Evolutionary conservation across 2,329 filamentous ascomycete species (phyloP), one percentile per base, ranked within the genome.

Genomic region (Diaporthe velutina): DNA sequence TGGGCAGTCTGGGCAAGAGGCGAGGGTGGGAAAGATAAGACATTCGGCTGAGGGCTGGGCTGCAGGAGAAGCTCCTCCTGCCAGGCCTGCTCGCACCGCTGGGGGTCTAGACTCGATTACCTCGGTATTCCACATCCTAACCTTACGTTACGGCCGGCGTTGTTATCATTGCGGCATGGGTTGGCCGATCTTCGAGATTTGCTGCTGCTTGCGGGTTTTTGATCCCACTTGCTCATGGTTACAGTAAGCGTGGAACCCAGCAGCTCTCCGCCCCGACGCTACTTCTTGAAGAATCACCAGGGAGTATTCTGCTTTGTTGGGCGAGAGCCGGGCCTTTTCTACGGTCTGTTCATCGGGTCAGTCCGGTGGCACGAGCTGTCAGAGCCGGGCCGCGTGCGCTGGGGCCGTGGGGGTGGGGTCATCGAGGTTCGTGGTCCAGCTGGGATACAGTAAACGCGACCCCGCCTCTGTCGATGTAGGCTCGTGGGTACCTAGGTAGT

Each of bases 1-100:
- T 67, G 61, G 61, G 61, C 61, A 66, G 61, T 52, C 64, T 68
- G 64, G 64, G 64, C 64, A 68, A 54, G 48, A 54, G 33, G 48
- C 45, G 64, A 68, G 45, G 48, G 33, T 19, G 64, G 22, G 48
- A 40, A 35, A 66, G 64, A 68, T 54, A 68, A 68, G 45, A 68
- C 45, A 54, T 68, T 54, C 64, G 64, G 48, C n/a, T 40, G n/a
- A 40, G 22, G 33, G 64, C 64, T 54, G 15, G 48, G 64, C 64
- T 54, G 48, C 48, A 68, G 45, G 64, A 25, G 22, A 54, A 52
- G 64, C 22, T 52, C 22, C 3, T 52, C 30, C 45, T 52, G n/a
- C n/a, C n/a, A n/a, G n/a, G n/a, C n/a, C n/a, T n/a, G 30, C 30
- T 35, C 17, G 28, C 25, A 5, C 12, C 19, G 19, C 22, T 30